phyloP scores from a whole-genome alignment of 495 filamentous ascomycete genomes.

The Bombardia bombarda region DNA sequence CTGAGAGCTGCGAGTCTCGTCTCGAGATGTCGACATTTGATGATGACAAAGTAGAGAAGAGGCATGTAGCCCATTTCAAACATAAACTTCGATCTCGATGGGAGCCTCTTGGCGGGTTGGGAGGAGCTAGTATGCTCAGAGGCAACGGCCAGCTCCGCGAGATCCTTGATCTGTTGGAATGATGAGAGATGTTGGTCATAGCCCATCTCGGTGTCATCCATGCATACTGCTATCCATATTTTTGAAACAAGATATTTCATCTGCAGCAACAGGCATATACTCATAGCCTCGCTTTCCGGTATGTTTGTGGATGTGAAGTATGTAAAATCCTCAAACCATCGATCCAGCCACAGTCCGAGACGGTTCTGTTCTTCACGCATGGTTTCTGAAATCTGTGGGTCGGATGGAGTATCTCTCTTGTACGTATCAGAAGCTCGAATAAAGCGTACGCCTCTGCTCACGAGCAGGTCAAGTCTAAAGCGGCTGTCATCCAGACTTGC shows the following conservation, averaged over 20 bases:
- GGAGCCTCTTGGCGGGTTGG: neutral
- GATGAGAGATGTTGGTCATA: conserved; percentile 15
- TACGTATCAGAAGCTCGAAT: conserved; percentile 18
- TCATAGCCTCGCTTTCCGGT: neutral
- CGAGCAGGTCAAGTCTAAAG: conserved; percentile 19
- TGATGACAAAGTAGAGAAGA: conserved; percentile 34
- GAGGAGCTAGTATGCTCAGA: too few relatives aligned
- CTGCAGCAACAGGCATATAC: conserved; percentile 3
- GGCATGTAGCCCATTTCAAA: conserved; percentile 39
- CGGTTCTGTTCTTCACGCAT: neutral
- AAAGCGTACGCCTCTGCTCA: conserved; percentile 17
- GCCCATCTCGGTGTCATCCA: conserved; percentile 18
- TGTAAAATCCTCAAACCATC: conserved; percentile 18
- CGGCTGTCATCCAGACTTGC: conserved; percentile 15
- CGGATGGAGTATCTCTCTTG: conserved; percentile 5
- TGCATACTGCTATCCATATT: conserved; percentile 18
- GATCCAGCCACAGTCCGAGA: conserved; percentile 5
- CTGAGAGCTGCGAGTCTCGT: conserved; percentile 29
- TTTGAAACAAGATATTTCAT: conserved; percentile 14
- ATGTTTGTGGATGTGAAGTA: conserved; percentile 7
- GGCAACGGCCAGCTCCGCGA: conserved; percentile 4
- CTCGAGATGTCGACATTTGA: conserved; percentile 34
- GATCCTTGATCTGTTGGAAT: conserved; percentile 16
- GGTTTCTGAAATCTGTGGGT: neutral
- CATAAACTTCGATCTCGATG: conserved; percentile 22